Evolutionary conservation across 768 basidiomycete genomes (phyloP), one percentile per base, ranked within the genome.

Genomic region (Kwoniella newhampshirensis): DNA sequence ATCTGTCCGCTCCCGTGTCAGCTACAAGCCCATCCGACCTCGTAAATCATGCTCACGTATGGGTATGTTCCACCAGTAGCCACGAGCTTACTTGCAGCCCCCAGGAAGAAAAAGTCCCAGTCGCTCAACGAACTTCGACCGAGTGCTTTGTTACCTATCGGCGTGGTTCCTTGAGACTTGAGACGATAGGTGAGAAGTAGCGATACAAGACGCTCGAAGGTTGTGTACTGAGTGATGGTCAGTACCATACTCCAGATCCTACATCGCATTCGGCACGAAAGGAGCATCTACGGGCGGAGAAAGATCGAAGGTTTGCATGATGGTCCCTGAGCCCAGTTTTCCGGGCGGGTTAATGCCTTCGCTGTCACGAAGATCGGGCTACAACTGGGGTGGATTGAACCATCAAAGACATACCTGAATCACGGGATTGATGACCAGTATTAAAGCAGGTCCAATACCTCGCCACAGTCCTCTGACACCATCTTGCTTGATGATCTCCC

Each of bases 191-290:
- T 81, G 52, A 91, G 78, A 56, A 97, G 70, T 35, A 84, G 66
- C 67, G 93, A 96, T 81, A 94, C 96, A 67, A 98, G 80, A 72
- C 96, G 91, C 77, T 99, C 94, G 62, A 97, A 98, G 0, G 86
- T 84, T 18, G 94, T 97, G 75, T 96, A 93, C 79, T 92, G 85
- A 12, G 28, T 3, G 15, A 9, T 15, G 32, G 27, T 30, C 44
- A 50, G 35, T n/a, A n/a, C n/a, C n/a, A n/a, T n/a, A n/a, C n/a
- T n/a, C n/a, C n/a, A n/a, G n/a, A n/a, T n/a, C n/a, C n/a, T n/a
- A n/a, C n/a, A n/a, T n/a, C n/a, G n/a, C n/a, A n/a, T n/a, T n/a
- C n/a, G n/a, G n/a, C n/a, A n/a, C n/a, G n/a, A n/a, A n/a, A n/a
- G n/a, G n/a, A n/a, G n/a, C n/a, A n/a, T n/a, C n/a, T n/a, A n/a